Percentiles rank a stretch among this genome's conserved stretches.
phyloP scores from a whole-genome alignment of 345 rosid genomes.

The Eucalyptus leucophloia region DNA sequence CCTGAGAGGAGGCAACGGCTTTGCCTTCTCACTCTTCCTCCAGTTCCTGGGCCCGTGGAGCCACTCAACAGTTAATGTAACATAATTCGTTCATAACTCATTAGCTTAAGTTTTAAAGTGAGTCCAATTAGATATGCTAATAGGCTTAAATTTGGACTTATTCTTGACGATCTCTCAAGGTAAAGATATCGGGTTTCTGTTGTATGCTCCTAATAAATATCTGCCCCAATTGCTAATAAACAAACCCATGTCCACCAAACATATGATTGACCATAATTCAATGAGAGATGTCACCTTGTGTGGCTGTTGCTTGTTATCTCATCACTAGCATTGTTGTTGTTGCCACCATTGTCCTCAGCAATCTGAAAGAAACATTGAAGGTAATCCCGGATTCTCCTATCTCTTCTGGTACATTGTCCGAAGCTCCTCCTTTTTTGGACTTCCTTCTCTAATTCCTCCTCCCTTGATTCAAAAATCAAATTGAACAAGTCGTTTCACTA shows the following conservation, averaged over 20 bases:
- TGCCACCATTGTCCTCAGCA: slow-evolving; percentile 28
- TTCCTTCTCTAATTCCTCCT: slow-evolving; percentile 20
- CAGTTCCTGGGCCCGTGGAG: slow-evolving; percentile 25
- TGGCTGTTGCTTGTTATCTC: background rate
- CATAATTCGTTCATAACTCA: too few relatives aligned
- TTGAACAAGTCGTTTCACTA: background rate
- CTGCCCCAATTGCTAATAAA: too few relatives aligned
- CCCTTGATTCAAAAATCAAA: background rate
- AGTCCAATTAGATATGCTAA: too few relatives aligned
- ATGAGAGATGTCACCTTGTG: slow-evolving; percentile 11
- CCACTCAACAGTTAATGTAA: slow-evolving; percentile 13
- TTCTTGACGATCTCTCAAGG: too few relatives aligned
- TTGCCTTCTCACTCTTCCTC: slow-evolving; percentile 1
- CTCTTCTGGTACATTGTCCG: slow-evolving; percentile 21
- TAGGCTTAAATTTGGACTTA: fast-evolving
- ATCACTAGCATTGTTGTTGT: background rate
- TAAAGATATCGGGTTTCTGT: too few relatives aligned
- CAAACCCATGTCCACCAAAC: too few relatives aligned
- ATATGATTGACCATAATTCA: too few relatives aligned
- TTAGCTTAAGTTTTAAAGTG: too few relatives aligned
- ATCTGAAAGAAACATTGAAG: slow-evolving; percentile 40
- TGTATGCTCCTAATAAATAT: too few relatives aligned
- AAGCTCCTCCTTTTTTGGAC: slow-evolving; percentile 21
- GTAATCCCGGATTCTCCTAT: slow-evolving; percentile 32
- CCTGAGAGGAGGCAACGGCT: slow-evolving; percentile 22